Conservation (phyloP, 2,329 filamentous ascomycete species). For the Sporothrix brasiliensis region DNA sequence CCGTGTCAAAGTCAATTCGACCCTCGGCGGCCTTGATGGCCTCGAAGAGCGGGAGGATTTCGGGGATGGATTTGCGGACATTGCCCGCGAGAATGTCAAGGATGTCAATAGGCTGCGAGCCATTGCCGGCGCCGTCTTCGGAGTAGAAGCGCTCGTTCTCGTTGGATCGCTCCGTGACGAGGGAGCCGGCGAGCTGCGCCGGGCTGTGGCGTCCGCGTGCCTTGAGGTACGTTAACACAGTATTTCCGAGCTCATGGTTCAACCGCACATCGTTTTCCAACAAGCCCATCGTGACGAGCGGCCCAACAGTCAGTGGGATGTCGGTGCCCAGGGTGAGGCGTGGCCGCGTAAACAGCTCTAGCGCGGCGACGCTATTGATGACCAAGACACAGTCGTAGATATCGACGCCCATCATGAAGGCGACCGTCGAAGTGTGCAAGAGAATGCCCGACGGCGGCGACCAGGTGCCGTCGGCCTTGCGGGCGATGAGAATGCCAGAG, state of each 20-base stretch:
- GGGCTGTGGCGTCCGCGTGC: slow-evolving; percentile 58
- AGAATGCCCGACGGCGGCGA: slow-evolving; percentile 85
- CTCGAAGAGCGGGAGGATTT: slow-evolving; percentile 67
- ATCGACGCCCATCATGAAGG: slow-evolving; percentile 88
- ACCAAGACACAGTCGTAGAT: slow-evolving; percentile 95
- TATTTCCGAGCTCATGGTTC: slow-evolving; percentile 55
- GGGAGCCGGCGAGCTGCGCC: slow-evolving; percentile 59
- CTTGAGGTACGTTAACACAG: slow-evolving; percentile 62
- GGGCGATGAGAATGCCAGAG: slow-evolving; percentile 81
- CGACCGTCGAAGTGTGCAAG: slow-evolving; percentile 84
- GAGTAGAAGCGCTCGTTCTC: slow-evolving; percentile 64
- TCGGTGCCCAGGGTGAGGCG: slow-evolving; percentile 65
- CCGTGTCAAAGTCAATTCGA: slow-evolving; percentile 71
- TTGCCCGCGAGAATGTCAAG: slow-evolving; percentile 62
- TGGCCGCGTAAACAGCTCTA: slow-evolving; percentile 81
- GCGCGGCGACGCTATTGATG: slow-evolving; percentile 81
- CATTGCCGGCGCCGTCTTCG: slow-evolving; percentile 32
- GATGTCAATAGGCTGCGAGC: slow-evolving; percentile 47
- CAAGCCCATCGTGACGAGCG: slow-evolving; percentile 62
- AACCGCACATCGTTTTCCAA: slow-evolving; percentile 53
- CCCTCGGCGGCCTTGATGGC: slow-evolving; percentile 89
- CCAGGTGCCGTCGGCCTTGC: slow-evolving; percentile 71
- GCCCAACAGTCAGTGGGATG: slow-evolving; percentile 45
- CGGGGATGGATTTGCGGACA: slow-evolving; percentile 57
- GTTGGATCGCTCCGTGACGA: slow-evolving; percentile 59